A percentile compares a stretch with the other conserved stretches of the same genome.
Conservation (phyloP, 768 basidiomycete species). For the Tricholoma saponaceum region DNA sequence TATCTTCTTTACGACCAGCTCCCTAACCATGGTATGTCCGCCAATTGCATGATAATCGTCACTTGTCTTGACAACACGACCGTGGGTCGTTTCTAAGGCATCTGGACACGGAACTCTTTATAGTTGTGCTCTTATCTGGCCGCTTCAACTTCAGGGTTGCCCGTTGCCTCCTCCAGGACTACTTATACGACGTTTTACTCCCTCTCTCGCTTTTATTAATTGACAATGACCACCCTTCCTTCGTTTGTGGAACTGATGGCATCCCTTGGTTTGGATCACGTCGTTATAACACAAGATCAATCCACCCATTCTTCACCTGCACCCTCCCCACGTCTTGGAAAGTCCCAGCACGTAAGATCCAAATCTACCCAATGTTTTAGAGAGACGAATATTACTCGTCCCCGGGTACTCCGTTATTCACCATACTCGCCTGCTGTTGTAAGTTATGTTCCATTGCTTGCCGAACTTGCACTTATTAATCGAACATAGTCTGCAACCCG, state of each 20-base stretch:
- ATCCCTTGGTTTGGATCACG: constrained; percentile 64
- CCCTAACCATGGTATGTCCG: constrained; percentile 24
- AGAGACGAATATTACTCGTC: constrained; percentile 32
- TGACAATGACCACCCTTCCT: constrained; percentile 67
- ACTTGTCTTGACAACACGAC: constrained; percentile 49
- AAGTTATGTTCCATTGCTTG: constrained; percentile 16
- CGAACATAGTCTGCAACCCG: constrained; percentile 33
- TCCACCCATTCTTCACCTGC: constrained; percentile 44
- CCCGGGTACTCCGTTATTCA: constrained; percentile 39
- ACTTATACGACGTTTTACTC: constrained; percentile 22
- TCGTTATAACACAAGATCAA: constrained; percentile 30
- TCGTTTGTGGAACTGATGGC: constrained; percentile 88
- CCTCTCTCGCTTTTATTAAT: constrained; percentile 26
- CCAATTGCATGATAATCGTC: constrained; percentile 32
- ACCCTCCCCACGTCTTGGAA: constrained; percentile 30
- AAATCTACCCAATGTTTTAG: constrained; percentile 42
- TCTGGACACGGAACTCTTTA: constrained; percentile 32
- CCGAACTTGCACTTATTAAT: not conserved
- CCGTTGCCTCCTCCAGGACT: constrained; percentile 20
- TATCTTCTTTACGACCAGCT: constrained; percentile 34
- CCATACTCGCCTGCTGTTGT: constrained; percentile 45
- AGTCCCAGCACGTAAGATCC: constrained; percentile 33
- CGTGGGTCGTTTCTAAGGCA: constrained; percentile 55
- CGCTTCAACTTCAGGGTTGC: constrained; percentile 35
- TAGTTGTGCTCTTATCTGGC: constrained; percentile 27